These are phyloP conservation scores for Aureobasidium sp. DNA, from an alignment of 2,329 filamentous ascomycete species.

Conservation along the genomic window DNA sequence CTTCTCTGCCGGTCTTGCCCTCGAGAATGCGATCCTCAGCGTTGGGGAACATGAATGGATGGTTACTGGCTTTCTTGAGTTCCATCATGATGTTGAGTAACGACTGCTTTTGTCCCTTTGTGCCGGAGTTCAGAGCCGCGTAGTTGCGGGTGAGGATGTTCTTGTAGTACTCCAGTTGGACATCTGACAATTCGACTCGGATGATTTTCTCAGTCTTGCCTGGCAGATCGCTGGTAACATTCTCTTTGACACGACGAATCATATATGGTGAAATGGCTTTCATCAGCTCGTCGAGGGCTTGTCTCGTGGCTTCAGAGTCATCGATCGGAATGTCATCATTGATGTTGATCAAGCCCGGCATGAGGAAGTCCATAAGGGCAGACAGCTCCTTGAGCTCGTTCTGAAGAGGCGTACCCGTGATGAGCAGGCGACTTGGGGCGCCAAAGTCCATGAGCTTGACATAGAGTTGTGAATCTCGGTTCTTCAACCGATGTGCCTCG, in stretches of 20 bases:
- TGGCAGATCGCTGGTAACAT: constrained; percentile 90
- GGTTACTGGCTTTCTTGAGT: constrained; percentile 97
- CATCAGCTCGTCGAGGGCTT: constrained; percentile 80
- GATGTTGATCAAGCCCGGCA: constrained; percentile 85
- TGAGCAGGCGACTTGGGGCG: constrained; percentile 79
- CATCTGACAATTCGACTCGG: constrained; percentile 89
- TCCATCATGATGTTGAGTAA: constrained; percentile 99
- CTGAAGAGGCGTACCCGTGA: constrained; percentile 94
- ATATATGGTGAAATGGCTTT: constrained; percentile 87
- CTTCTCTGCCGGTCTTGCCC: constrained; percentile 70
- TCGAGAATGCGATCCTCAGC: constrained; percentile 78
- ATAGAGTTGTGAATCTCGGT: constrained; percentile 90
- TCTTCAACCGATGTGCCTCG: constrained; percentile 94
- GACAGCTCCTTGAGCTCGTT: constrained; percentile 92
- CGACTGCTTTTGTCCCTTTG: constrained; percentile 86
- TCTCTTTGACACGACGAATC: constrained; percentile 90
- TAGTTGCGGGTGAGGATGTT: constrained; percentile 98
- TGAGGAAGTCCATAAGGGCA: constrained; percentile 89
- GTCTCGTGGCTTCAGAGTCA: constrained; percentile 65
- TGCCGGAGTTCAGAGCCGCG: constrained; percentile 81
- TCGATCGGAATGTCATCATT: constrained; percentile 85
- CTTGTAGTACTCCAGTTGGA: constrained; percentile 97
- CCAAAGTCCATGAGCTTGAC: constrained; percentile 76
- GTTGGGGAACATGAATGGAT: constrained; percentile 94
- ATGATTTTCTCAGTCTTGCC: constrained; percentile 99